Percentiles rank a stretch among this genome's conserved stretches.
Evolutionary conservation across 352 stramenopile species (phyloP).

Genomic region (Chloridella minuta): DNA sequence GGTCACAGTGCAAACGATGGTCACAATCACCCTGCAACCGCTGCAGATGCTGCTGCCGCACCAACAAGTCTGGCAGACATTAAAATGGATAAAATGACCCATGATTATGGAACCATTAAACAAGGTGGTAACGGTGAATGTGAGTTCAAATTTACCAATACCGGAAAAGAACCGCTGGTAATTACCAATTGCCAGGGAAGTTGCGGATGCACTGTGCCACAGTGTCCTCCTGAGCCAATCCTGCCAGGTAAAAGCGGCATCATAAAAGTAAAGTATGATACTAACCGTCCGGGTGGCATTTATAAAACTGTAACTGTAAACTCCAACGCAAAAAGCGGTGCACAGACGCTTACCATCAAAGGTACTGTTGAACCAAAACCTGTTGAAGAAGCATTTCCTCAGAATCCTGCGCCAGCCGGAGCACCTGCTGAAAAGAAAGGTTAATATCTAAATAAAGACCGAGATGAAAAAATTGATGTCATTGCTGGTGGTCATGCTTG

Average conservation of each 20-base stretch:
- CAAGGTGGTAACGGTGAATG: not conserved
- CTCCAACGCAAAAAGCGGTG: not conserved
- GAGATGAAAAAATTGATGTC: not conserved
- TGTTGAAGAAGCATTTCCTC: not conserved
- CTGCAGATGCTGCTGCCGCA: not conserved
- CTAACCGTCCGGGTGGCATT: not conserved
- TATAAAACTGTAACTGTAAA: not conserved
- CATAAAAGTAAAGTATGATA: not conserved
- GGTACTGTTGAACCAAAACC: not conserved
- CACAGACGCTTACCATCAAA: not conserved
- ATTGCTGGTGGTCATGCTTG: not conserved
- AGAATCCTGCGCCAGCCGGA: not conserved
- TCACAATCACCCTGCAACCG: no score
- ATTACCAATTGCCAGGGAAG: not conserved
- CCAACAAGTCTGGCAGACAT: not conserved
- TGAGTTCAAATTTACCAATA: conserved; percentile 4
- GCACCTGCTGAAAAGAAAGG: not conserved
- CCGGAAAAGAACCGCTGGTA: not conserved
- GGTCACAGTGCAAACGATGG: not conserved
- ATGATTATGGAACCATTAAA: not conserved
- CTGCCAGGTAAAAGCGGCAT: not conserved
- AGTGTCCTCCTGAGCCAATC: not conserved
- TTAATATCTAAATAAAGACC: not conserved
- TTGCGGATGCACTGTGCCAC: not conserved
- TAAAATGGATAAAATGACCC: not conserved